These are phyloP conservation scores for Choricystis sp. DNA, from an alignment of 139 green algal genomes.

Conservation along the genomic window DNA sequence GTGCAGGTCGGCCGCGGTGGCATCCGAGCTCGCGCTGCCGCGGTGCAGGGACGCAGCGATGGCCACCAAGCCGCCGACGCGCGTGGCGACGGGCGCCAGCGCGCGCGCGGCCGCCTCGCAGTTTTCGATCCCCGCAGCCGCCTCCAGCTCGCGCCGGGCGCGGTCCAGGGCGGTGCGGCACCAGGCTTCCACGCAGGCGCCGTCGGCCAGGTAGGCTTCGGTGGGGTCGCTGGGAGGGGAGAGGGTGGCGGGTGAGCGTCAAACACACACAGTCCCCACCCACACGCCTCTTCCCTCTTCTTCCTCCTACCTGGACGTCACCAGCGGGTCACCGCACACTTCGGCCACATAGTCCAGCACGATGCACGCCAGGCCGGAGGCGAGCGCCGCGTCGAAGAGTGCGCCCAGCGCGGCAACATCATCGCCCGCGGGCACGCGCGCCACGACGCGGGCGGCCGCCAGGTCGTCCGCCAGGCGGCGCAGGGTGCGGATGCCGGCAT, in stretches of 20 bases:
- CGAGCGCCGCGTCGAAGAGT: constrained; percentile 22
- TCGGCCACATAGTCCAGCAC: constrained; percentile 40
- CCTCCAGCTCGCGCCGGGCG: not conserved
- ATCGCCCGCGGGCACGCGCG: not conserved
- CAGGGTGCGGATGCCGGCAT: too few species aligned
- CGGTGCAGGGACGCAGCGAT: not conserved
- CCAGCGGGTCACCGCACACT: constrained; percentile 19
- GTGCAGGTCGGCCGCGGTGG: not conserved
- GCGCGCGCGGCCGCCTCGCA: too few species aligned
- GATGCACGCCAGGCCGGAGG: constrained; percentile 26
- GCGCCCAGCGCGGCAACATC: constrained; percentile 12
- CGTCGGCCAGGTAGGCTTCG: constrained; percentile 35
- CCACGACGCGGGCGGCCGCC: constrained; percentile 1
- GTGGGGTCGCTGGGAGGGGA: constrained; percentile 23
- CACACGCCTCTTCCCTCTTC: constrained; percentile 12
- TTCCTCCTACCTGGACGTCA: constrained; percentile 3
- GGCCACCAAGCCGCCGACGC: not conserved
- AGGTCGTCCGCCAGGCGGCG: not conserved
- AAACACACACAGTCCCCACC: constrained; percentile 32
- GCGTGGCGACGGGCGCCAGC: not conserved
- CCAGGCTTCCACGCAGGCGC: constrained; percentile 29
- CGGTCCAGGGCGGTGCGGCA: not conserved
- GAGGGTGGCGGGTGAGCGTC: constrained; percentile 12
- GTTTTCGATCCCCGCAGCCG: too few species aligned
- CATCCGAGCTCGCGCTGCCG: not conserved